phyloP scores from a whole-genome alignment of 768 basidiomycete genomes.

The Daedalea quercina region DNA sequence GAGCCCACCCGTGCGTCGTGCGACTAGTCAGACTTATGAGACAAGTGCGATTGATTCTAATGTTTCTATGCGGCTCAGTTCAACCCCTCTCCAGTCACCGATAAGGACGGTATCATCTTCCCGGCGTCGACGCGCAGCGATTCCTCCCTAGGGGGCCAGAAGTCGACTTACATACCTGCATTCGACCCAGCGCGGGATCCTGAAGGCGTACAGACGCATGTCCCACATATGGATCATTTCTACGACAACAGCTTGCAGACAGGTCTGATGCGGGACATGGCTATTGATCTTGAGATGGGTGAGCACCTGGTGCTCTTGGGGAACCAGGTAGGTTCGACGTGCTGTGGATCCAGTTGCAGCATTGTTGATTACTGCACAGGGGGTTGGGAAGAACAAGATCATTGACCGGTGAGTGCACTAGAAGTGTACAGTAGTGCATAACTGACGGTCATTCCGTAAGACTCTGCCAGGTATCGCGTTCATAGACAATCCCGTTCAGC shows the following conservation, averaged over 20 bases:
- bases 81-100: conserved; percentile 39
- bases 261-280: conserved; percentile 59
- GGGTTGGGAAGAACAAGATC: conserved; percentile 69
- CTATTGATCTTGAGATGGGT: conserved; percentile 53
- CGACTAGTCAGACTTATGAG: no score
- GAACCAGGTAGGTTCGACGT: conserved; percentile 43
- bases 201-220: conserved; percentile 48
- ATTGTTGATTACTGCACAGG: conserved; percentile 25
- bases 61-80: conserved; percentile 27
- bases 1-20: conserved; percentile 30
- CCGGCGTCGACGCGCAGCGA: conserved; percentile 20
- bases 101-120: conserved; percentile 37
- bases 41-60: background rate
- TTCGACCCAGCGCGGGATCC: conserved; percentile 46
- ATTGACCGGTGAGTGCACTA: conserved; percentile 42
- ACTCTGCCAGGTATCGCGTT: conserved; percentile 44
- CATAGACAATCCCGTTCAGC: no score
- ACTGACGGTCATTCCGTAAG: conserved; percentile 21
- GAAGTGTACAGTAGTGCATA: no score
- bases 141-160: conserved; percentile 24
- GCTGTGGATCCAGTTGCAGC: background rate
- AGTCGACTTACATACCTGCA: conserved; percentile 35
- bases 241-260: conserved; percentile 67
- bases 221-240: conserved; percentile 66
- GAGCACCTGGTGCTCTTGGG: conserved; percentile 63